A percentile compares a stretch with the other conserved stretches of the same genome.
These are phyloP conservation scores for Penicillium hesseltinei DNA, from an alignment of 2,329 filamentous ascomycete species.

Conservation along the genomic window DNA sequence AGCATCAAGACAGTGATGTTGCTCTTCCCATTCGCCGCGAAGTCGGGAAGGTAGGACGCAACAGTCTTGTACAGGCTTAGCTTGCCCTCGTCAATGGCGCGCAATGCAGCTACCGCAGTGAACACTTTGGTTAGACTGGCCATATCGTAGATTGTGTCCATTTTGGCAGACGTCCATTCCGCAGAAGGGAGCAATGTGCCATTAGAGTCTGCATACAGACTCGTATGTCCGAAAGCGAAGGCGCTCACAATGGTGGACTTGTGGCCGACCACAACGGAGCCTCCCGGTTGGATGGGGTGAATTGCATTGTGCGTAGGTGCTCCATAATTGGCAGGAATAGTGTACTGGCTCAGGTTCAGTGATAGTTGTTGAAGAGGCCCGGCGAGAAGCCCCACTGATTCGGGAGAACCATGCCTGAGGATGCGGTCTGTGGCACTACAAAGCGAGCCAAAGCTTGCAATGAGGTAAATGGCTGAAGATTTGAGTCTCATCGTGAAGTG, in stretches of 20 bases:
- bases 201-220: conserved; percentile 27
- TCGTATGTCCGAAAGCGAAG: conserved; percentile 19
- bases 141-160: conserved; percentile 42
- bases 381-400: conserved; percentile 9
- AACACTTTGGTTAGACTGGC: conserved; percentile 42
- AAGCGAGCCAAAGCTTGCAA: background rate
- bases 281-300: conserved; percentile 21
- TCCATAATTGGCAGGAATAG: conserved; percentile 4
- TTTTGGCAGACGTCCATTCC: conserved; percentile 28
- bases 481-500: background rate
- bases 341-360: conserved; percentile 12
- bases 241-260: conserved; percentile 21
- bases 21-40: background rate
- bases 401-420: conserved; percentile 5
- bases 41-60: background rate
- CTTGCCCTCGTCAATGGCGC: background rate
- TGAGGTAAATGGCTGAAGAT: background rate
- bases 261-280: conserved; percentile 18
- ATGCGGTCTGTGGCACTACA: background rate
- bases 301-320: conserved; percentile 13
- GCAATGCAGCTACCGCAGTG: conserved; percentile 23
- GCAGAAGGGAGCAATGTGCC: conserved; percentile 25
- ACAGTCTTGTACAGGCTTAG: background rate
- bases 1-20: background rate
- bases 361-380: conserved; percentile 6